Evolutionary conservation across 2,329 filamentous ascomycete species (phyloP).

Genomic region (Colletotrichum acutatum): DNA sequence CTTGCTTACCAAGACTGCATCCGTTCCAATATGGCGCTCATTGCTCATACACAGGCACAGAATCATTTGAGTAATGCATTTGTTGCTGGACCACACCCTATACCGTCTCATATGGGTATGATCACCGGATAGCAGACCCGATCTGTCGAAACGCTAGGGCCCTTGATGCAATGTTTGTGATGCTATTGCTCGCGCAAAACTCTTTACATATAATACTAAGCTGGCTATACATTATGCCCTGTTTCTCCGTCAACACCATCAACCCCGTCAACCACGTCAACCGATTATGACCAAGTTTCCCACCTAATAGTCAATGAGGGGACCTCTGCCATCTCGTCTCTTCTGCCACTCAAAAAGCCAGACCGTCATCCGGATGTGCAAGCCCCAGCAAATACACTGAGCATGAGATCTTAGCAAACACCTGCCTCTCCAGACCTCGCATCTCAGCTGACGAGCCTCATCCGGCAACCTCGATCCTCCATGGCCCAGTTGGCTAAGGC

Average conservation of each 20-base stretch:
- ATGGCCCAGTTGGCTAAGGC: conserved; percentile 8
- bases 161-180: not conserved
- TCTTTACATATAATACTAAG: not conserved
- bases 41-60: no score
- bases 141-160: conserved; percentile 16
- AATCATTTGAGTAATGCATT: no score
- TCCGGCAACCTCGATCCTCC: not conserved
- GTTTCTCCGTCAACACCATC: not conserved
- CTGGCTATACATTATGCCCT: not conserved
- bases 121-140: conserved; percentile 23
- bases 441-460: not conserved
- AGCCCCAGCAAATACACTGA: not conserved
- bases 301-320: no score
- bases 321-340: not conserved
- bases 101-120: conserved; percentile 20
- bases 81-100: not conserved
- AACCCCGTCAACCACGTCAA: not conserved
- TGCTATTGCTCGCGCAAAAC: not conserved
- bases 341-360: not conserved
- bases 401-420: not conserved
- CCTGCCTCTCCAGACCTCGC: not conserved
- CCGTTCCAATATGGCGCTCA: not conserved
- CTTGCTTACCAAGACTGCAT: not conserved
- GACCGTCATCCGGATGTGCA: not conserved
- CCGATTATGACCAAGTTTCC: not conserved